A percentile compares a stretch with the other conserved stretches of the same genome.
Conservation (phyloP, 2,329 filamentous ascomycete species). For the Apiospora koreana region DNA sequence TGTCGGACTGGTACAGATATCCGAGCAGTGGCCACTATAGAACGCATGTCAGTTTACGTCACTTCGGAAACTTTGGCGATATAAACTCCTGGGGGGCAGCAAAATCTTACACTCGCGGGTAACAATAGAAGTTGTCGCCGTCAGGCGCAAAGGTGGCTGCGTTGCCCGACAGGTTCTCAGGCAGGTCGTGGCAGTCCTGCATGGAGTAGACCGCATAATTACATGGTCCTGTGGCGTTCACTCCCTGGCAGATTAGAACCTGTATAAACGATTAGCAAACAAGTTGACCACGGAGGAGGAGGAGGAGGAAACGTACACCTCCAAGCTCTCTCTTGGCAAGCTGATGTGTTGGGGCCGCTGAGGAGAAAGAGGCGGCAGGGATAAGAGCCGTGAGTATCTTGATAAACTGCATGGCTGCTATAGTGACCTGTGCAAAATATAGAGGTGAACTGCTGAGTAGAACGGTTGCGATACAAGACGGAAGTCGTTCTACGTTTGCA, state of each 20-base stretch:
- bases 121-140: constrained; percentile 50
- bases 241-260: constrained; percentile 53
- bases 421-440: neutral
- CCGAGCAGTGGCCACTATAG: constrained; percentile 39
- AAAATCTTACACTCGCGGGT: constrained; percentile 38
- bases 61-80: neutral
- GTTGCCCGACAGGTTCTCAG: constrained; percentile 41
- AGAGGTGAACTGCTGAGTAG: neutral
- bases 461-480: neutral
- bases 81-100: neutral
- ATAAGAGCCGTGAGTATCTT: constrained; percentile 24
- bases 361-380: constrained; percentile 23
- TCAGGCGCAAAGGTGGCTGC: constrained; percentile 53
- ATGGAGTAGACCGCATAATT: constrained; percentile 44
- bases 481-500: neutral
- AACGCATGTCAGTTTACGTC: neutral
- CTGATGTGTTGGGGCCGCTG: constrained; percentile 27
- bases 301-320: constrained; percentile 41
- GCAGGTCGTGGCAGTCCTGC: constrained; percentile 47
- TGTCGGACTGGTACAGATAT: constrained; percentile 49
- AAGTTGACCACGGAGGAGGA: constrained; percentile 4
- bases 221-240: constrained; percentile 51
- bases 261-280: constrained; percentile 23
- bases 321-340: constrained; percentile 45
- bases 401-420: constrained; percentile 27